Base-by-base conservation (phyloP, 371 early-diverging fungal genomes). In the Mortierella sp. region DNA sequence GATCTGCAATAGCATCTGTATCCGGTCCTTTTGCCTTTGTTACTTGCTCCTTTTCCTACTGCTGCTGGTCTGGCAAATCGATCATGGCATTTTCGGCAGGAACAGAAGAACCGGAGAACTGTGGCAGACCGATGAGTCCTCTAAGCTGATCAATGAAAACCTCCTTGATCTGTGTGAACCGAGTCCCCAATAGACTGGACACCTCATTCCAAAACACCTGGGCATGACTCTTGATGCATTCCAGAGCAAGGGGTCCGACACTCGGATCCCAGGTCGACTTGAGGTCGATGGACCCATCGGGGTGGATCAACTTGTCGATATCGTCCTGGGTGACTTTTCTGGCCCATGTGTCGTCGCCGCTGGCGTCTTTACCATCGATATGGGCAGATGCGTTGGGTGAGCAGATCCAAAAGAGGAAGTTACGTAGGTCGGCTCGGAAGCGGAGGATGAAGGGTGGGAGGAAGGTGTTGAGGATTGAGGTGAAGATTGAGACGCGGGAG, bases 331-430 rank as follows among this genome's bases (percentile, higher is more conserved):
- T 0, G 24, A 11, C 10, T 16, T 60, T 72, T 29, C 51, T 44
- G 14, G 74, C 73, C 29, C 43, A 72, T 11, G 63, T 14, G 21
- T 74, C 77, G 10, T 81, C 75, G 21, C 75, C 71, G 11, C 63
- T 77, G 10, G 35, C 8, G 21, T 74, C 70, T n/a, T 35, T 74
- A 51, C 77, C 72, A 29, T 77, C 75, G 38, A 81, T 74, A 14
- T 77, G 60, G n/a, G 54, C 32, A 1, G 46, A 32, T 21, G 74
- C 29, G 11, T 24, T 16, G 27, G 71, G 65, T 0, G 49, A 65
- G 44, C 78, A 82, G 27, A 77, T 58, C 82, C 72, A 74, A 68
- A 68, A 63, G 18, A 82, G n/a, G 21, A 72, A 44, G 56, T 78
- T 75, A 14, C 82, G 75, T 24, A 82, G 32, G 38, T 82, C 78